Base-by-base conservation (phyloP, 345 rosid species). In the Euclidium syriacum region DNA sequence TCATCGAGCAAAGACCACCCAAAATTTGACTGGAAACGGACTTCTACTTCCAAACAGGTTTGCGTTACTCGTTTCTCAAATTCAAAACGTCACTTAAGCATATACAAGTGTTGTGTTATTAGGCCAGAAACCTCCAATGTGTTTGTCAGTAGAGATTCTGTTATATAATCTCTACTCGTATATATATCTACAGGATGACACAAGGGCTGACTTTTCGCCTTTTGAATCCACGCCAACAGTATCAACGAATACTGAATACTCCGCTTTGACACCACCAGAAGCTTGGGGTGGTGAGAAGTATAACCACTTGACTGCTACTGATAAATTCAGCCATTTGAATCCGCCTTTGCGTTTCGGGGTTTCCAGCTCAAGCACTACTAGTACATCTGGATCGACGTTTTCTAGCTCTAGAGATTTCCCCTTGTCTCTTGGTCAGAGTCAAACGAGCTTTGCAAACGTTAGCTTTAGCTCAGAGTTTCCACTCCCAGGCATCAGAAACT, bases 281-380 rank as follows among this genome's bases (percentile, higher is more conserved):
- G 91, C 95, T 41, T 90, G 97, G 95, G 97, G 95, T 53, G 95
- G 91, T 49, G 90, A 84, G 22, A 84, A 78, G 68, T 63, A 61
- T 54, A 25, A 73, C 52, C 76, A 65, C 57, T 34, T 55, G 19
- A 14, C 52, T 25, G 20, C 60, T 49, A 88, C 87, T 51, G 85
- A 86, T 41, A 86, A 77, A 70, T 63, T 70, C 54, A 25, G 77
- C 51, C 75, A 68, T 56, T 72, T 81, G 17, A 77, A 69, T 34
- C 84, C 81, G 52, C 79, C 96, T 10, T 73, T 88, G 46, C 83
- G 79, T 71, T 73, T 81, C 52, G 87, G 81, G 50, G 46, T 65
- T 51, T 63, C 65, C 22, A 70, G 76, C 72, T 73, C 87, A 46
- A 73, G 63, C 33, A 70, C 73, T 75, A 70, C 73, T 75, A 72